phyloP scores from a whole-genome alignment of 2,329 filamentous ascomycete species.

The Xylariaceae sp. region DNA sequence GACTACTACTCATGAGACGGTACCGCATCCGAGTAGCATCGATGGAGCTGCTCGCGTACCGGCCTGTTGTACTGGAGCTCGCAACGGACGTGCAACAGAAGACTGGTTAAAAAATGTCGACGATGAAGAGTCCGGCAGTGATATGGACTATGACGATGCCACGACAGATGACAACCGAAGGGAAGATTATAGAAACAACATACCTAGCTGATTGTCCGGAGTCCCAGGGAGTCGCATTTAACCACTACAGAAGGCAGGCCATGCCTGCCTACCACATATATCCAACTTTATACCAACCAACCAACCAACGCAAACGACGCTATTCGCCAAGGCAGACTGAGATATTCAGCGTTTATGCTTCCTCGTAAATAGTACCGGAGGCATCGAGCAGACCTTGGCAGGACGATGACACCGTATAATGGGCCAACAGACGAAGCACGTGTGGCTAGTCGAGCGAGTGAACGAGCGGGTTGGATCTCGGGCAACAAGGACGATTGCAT shows the following conservation, averaged over 20 bases:
- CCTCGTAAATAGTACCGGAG: slow-evolving; percentile 1
- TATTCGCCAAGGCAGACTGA: neutral
- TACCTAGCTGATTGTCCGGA: neutral
- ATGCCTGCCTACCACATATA: neutral
- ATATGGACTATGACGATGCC: slow-evolving; percentile 11
- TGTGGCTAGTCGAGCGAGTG: neutral
- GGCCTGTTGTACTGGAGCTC: neutral
- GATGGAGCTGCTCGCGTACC: neutral
- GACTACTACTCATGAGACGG: neutral
- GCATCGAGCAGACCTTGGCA: neutral
- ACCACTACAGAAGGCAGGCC: neutral
- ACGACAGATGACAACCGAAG: slow-evolving; percentile 16
- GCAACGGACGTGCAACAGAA: slow-evolving; percentile 13
- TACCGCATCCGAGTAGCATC: neutral
- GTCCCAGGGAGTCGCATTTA: neutral
- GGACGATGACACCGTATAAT: slow-evolving; percentile 7
- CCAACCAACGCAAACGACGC: neutral
- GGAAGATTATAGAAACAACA: slow-evolving; percentile 5
- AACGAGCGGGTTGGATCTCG: neutral
- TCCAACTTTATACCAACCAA: neutral
- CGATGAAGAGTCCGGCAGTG: slow-evolving; percentile 8
- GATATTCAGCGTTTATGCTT: slow-evolving; percentile 4
- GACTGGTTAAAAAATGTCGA: slow-evolving; percentile 20
- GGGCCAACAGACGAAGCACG: neutral
- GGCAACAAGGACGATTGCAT: neutral